phyloP scores from a whole-genome alignment of 1,139 yeast species.

The Yamadazyma dushanensis region DNA sequence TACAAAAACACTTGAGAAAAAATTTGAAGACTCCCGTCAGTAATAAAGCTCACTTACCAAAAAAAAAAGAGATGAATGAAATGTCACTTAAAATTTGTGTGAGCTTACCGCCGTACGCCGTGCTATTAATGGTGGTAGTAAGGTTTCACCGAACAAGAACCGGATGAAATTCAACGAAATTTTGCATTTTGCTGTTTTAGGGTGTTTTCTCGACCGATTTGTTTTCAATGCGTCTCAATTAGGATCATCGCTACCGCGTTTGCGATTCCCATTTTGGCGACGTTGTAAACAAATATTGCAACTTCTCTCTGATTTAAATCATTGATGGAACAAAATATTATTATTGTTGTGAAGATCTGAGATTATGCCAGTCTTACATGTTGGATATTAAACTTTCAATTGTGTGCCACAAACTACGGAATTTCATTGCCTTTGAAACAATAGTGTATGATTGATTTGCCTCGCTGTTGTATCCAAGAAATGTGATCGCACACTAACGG shows the following conservation, averaged over 20 bases:
- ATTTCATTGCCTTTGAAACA: too few relatives aligned
- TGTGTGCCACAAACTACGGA: too few relatives aligned
- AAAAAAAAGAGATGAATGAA: neutral
- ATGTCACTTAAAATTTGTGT: neutral
- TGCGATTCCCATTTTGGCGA: neutral
- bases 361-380: neutral
- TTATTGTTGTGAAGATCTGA: neutral
- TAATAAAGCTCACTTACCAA: neutral
- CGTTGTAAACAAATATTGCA: neutral
- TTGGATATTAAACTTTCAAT: neutral
- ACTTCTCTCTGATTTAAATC: neutral
- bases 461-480: too few relatives aligned
- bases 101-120: neutral
- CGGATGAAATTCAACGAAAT: neutral
- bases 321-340: constrained; percentile 1
- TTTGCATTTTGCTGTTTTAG: constrained; percentile 1
- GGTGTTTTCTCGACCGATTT: neutral
- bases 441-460: too few relatives aligned
- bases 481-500: too few relatives aligned
- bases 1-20: constrained; percentile 3
- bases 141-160: too few relatives aligned
- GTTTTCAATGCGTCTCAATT: constrained; percentile 1
- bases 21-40: neutral
- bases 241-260: neutral
- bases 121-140: neutral